Base-by-base conservation (phyloP, 2,329 filamentous ascomycete species). In the Bipolaris gigantea region DNA sequence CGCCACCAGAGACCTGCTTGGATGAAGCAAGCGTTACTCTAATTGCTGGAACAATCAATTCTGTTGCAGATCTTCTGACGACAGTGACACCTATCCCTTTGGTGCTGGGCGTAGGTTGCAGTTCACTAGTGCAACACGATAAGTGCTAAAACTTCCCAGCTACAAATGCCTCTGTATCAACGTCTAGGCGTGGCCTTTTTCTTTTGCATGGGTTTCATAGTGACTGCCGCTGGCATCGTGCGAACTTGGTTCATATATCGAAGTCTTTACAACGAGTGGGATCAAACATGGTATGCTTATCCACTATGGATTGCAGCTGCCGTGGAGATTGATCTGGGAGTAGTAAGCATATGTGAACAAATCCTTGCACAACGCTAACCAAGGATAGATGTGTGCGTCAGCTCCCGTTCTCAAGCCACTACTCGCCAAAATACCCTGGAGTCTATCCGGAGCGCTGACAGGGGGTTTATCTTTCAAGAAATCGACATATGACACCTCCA, bases 221-320 rank as follows among this genome's bases (percentile, higher is more conserved):
- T 79, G 8, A 76, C 75, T 1, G 66, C 74, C 44, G 76, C 76
- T 6, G 78, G 77, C 3, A 61, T 74, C 8, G 62, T 79, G 23
- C 68, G 78, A 15, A 80, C 76, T 4, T 79, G 74, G 67, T 79
- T 62, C 59, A 77, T 78, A 42, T 79, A 76, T 63, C 70, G 73
- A 50, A 71, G 70, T 15, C 58, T 80, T 5, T 67, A 78, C 5
- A 60, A 57, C 2, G 75, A 70, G 48, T 79, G 75, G 55, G 78
- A 80, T 47, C 70, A 72, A 49, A 78, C 76, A 2, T 80, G 77
- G 78, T 75, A 71, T 48, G 68, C 75, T 4, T 79, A 77, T 64
- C 75, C 76, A 5, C 62, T 80, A 0, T 80, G 77, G 76, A 79
- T 80, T n/a, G 72, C 72, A 39, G 76, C 77, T 4, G 73, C 76